Evolutionary conservation across 306 rosid genomes (phyloP).

Genomic region (Cicer pinnatifidum): DNA sequence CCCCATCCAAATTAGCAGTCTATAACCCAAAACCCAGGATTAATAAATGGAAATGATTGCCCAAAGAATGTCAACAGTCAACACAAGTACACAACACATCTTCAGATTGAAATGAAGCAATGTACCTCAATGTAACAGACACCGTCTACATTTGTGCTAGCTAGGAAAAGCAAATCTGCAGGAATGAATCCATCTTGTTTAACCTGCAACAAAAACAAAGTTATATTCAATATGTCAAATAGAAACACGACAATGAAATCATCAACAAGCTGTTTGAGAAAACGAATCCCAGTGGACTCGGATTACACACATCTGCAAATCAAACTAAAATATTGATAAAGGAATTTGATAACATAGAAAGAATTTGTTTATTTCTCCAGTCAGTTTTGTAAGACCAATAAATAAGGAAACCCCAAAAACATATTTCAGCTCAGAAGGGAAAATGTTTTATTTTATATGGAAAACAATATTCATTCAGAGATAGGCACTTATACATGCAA

Average conservation of each 20-base stretch:
- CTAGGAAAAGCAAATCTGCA: conserved; percentile 89
- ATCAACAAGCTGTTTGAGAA: conserved; percentile 17
- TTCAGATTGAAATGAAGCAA: conserved; percentile 36
- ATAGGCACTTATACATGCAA: conserved; percentile 19
- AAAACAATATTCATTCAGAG: conserved; percentile 12
- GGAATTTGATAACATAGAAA: not conserved
- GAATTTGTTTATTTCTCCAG: not conserved
- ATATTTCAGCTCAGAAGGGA: conserved; percentile 5
- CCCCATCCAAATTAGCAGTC: conserved; percentile 98
- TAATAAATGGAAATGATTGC: conserved; percentile 14
- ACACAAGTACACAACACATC: not conserved
- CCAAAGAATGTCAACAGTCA: conserved; percentile 34
- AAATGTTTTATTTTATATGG: not conserved
- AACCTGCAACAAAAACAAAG: conserved; percentile 58
- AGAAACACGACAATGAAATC: conserved; percentile 28
- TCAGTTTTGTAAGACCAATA: not conserved
- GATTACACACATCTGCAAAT: conserved; percentile 20
- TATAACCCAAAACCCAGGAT: conserved; percentile 45
- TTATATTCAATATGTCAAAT: conserved; percentile 12
- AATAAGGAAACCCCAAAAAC: not conserved
- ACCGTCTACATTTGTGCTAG: conserved; percentile 87
- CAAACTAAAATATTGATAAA: conserved; percentile 25
- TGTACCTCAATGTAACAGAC: conserved; percentile 91
- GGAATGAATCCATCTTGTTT: conserved; percentile 86
- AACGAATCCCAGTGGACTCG: conserved; percentile 25